A percentile compares a stretch with the other conserved stretches of the same genome.
These are phyloP conservation scores for Begonia fuchsioides DNA, from an alignment of 306 rosid species.

Conservation along the genomic window DNA sequence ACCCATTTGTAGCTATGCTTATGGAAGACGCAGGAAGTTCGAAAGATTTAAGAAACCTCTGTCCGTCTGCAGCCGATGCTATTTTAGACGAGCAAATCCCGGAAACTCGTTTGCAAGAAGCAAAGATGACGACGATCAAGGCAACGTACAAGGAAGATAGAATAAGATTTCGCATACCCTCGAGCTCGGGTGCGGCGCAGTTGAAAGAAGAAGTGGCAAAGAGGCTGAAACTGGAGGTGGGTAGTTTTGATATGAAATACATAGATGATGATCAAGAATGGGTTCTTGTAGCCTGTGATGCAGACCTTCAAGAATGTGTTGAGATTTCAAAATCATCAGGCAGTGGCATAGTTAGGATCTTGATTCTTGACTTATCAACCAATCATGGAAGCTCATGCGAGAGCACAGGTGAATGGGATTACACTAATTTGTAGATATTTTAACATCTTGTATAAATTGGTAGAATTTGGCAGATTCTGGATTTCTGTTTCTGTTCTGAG, in stretches of 20 bases:
- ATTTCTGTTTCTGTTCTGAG: not conserved
- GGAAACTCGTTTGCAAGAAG: conserved; percentile 37
- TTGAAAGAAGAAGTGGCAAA: conserved; percentile 56
- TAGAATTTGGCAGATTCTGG: not conserved
- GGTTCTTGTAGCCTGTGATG: conserved; percentile 77
- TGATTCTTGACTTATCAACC: conserved; percentile 40
- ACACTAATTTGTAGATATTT: conserved; percentile 9
- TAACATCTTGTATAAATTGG: not conserved
- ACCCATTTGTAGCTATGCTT: conserved; percentile 49
- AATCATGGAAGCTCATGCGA: conserved; percentile 61
- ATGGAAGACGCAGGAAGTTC: conserved; percentile 67
- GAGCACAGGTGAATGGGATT: conserved; percentile 42
- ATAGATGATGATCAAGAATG: conserved; percentile 76
- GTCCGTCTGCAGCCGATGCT: conserved; percentile 54
- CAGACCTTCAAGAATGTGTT: conserved; percentile 70
- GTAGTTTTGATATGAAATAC: conserved; percentile 64
- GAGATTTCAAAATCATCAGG: conserved; percentile 46
- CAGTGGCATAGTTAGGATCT: conserved; percentile 51
- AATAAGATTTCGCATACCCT: conserved; percentile 47
- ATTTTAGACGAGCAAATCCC: conserved; percentile 46
- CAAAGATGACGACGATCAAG: conserved; percentile 47
- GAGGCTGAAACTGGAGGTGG: conserved; percentile 53
- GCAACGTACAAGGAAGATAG: conserved; percentile 66
- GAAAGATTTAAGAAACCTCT: conserved; percentile 61
- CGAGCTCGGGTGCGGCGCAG: conserved; percentile 31